Percentiles rank a stretch among this genome's conserved stretches.
These are phyloP conservation scores for Neurospora hispaniola DNA, from an alignment of 495 filamentous ascomycete genomes.

Conservation along the genomic window DNA sequence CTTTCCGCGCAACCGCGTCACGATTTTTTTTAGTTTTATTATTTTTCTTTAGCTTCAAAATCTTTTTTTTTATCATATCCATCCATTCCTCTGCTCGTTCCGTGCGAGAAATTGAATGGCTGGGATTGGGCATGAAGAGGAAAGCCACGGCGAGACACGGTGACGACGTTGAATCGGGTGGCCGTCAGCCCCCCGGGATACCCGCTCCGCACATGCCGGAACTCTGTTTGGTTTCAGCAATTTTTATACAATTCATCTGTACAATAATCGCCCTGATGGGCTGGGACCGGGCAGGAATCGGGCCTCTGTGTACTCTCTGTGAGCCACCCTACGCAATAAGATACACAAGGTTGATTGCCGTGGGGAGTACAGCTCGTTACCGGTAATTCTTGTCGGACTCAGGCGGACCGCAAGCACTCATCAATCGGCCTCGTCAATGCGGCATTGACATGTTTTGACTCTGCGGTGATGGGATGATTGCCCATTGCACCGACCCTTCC, in stretches of 20 bases:
- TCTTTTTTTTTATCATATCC: not conserved
- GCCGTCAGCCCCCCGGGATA: not conserved
- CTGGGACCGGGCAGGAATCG: not conserved
- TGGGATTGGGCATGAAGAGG: conserved; percentile 21
- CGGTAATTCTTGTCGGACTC: not conserved
- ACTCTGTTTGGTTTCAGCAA: not conserved
- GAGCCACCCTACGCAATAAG: not conserved
- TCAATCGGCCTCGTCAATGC: not conserved
- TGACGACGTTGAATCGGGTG: conserved; percentile 20
- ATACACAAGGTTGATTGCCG: not conserved
- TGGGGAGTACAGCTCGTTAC: not conserved
- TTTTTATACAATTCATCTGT: not conserved
- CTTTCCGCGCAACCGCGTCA: not conserved
- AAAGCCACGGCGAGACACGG: conserved; percentile 5
- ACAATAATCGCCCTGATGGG: not conserved
- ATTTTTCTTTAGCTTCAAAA: too few species aligned
- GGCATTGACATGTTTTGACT: not conserved
- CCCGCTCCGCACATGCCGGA: not conserved
- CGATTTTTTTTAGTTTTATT: not conserved
- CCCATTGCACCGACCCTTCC: not conserved
- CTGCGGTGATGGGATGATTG: not conserved
- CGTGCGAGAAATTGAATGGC: conserved; percentile 7
- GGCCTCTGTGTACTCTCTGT: not conserved
- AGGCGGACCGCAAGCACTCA: not conserved
- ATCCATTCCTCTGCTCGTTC: not conserved